Evolutionary conservation across 805 yeast genomes (phyloP), one percentile per base, ranked within the genome.

Genomic region (Brettanomyces bruxellensis): DNA sequence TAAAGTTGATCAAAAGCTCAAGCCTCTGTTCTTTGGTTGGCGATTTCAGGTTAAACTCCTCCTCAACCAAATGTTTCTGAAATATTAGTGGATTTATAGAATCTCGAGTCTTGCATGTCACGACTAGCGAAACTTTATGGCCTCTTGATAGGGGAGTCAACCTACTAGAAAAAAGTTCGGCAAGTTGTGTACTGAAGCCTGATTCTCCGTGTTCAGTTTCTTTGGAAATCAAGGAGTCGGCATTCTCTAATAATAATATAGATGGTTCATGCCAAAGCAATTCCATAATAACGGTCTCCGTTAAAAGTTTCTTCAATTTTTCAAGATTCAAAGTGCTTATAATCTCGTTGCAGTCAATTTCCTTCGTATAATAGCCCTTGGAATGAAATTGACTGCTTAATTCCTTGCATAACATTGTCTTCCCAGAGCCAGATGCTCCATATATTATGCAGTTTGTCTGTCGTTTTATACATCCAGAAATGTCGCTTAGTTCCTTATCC

Each of bases 361-460:
- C 55, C 52, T 73, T 71, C 30, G 80, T 60, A 55, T 69, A 60
- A 54, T 71, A 73, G 11, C 81, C 75, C 35, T 70, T 60, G 1
- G 60, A 44, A 7, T 57, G 49, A 5, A 85, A 56, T 8, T 55
- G 54, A 1, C 64, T 48, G 0, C 70, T 55, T 0, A 84, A 58
- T 25, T 71, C 66, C 3, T 69, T 61, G 13, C 80, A 56, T 2
- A 83, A 50, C 2, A 78, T 63, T 0, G 93, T 68, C 59, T 91
- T 91, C 0, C 98, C 98, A 50, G 87, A 75, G 0, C 96, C 97
- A 1, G 86, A 68, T 23, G 80, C 65, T 0, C 97, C 98, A 53
- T 79, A 73, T 0, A 90, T 56, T 45, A 88, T 64, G 0, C 79
- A 67, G 2, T 91, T 86, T 18, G 38, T 35, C 13, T 18, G 14